Evolutionary conservation across 306 rosid species (phyloP).

Genomic region (Betula pendula): DNA sequence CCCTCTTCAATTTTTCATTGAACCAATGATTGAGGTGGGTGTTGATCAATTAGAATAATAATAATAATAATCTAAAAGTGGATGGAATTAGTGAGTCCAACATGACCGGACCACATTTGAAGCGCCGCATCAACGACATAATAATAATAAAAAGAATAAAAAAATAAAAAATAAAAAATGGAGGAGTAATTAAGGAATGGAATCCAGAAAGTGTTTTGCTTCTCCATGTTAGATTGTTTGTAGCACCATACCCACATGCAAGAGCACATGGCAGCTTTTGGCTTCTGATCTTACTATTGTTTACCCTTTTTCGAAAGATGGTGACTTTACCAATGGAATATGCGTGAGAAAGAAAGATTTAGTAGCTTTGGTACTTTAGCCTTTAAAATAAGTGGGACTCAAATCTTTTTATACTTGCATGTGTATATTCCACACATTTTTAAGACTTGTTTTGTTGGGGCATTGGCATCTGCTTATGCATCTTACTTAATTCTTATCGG

Average conservation of each 20-base stretch:
- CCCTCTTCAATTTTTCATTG: not conserved
- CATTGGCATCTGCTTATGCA: too few species aligned
- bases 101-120: not conserved
- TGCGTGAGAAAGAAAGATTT: not conserved
- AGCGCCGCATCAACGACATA: not conserved
- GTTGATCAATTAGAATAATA: not conserved
- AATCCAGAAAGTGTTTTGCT: slow-evolving; percentile 9
- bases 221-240: not conserved
- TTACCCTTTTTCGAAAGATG: not conserved
- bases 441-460: too few species aligned
- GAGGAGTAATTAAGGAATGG: not conserved
- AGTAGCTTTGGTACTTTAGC: too few species aligned
- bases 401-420: too few species aligned
- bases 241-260: slow-evolving; percentile 18
- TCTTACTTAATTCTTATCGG: too few species aligned
- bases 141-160: not conserved
- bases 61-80: too few species aligned
- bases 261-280: slow-evolving; percentile 20
- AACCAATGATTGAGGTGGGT: slow-evolving; percentile 2
- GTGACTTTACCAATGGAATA: not conserved
- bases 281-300: not conserved
- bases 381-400: too few species aligned
- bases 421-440: too few species aligned
- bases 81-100: not conserved
- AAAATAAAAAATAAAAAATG: not conserved